These are phyloP conservation scores for Bauhinia variegata DNA, from an alignment of 306 rosid genomes.

Conservation along the genomic window DNA sequence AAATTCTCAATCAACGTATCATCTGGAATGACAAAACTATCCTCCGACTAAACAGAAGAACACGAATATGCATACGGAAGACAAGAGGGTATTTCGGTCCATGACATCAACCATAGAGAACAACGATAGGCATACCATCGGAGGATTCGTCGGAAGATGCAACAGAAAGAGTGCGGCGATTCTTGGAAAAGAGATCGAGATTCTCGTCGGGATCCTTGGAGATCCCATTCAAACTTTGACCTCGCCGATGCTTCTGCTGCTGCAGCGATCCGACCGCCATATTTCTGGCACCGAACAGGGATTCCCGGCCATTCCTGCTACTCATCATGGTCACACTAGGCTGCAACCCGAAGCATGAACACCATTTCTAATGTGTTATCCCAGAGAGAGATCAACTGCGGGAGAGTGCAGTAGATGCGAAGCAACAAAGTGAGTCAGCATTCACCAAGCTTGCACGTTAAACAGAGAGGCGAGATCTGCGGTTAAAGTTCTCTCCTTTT, in stretches of 20 bases:
- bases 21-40: conserved; percentile 17
- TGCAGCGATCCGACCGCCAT: conserved; percentile 51
- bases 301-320: conserved; percentile 60
- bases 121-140: conserved; percentile 55
- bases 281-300: conserved; percentile 54
- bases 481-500: neutral
- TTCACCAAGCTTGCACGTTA: conserved; percentile 37
- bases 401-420: conserved; percentile 37
- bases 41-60: neutral
- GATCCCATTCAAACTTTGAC: conserved; percentile 52
- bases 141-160: conserved; percentile 85
- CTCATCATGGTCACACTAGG: conserved; percentile 39
- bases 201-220: conserved; percentile 55
- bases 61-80: neutral
- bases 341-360: neutral
- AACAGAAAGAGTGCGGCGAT: conserved; percentile 71
- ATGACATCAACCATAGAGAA: neutral
- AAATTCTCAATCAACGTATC: neutral
- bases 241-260: conserved; percentile 52
- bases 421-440: conserved; percentile 16
- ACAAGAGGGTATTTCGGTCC: neutral
- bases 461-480: conserved; percentile 8
- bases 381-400: neutral
- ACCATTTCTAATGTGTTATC: neutral
- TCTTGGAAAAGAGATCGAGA: conserved; percentile 91